Percentiles rank a stretch among this genome's conserved stretches.
These are phyloP conservation scores for Eimeria acervulina DNA, from an alignment of 169 alveolate species.

Conservation along the genomic window DNA sequence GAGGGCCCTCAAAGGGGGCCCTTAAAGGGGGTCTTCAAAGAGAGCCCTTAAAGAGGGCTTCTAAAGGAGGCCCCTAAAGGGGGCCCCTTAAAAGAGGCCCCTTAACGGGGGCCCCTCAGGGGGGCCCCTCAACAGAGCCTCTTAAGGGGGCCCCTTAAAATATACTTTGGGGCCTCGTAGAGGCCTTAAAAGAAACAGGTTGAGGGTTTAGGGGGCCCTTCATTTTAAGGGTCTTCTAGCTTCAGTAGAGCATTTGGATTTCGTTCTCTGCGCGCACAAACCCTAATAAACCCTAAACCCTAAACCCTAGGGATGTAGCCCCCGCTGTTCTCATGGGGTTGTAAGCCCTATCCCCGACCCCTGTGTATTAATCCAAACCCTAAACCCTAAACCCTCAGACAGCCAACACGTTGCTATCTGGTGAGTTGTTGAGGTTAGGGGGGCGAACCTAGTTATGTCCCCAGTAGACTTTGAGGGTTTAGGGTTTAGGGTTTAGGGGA, in stretches of 20 bases:
- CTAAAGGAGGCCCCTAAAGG: background rate
- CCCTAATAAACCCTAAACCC: conserved; percentile 62
- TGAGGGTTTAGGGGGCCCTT: conserved; percentile 41
- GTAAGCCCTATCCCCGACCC: conserved; percentile 7
- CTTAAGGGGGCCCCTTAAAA: too few species aligned
- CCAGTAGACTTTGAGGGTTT: too few species aligned
- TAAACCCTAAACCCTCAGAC: background rate
- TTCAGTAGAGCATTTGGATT: conserved; percentile 65
- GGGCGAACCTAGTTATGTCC: too few species aligned
- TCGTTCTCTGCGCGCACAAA: conserved; percentile 65
- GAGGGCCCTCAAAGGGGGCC: background rate
- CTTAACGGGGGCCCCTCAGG: background rate
- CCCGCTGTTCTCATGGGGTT: too few species aligned
- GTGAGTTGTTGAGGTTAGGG: too few species aligned
- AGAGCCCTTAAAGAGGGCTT: background rate
- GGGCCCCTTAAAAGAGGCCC: too few species aligned
- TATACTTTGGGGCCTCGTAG: too few species aligned
- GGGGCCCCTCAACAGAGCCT: background rate
- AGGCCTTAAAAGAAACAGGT: too few species aligned
- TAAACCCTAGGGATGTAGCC: too few species aligned
- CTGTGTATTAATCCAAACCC: background rate
- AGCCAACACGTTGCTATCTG: too few species aligned
- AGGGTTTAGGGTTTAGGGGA: conserved; percentile 22
- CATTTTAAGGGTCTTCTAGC: conserved; percentile 52
- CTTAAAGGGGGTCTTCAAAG: background rate